These are phyloP conservation scores for Myxozyma neglecta DNA, from an alignment of 805 yeast species.

Conservation along the genomic window DNA sequence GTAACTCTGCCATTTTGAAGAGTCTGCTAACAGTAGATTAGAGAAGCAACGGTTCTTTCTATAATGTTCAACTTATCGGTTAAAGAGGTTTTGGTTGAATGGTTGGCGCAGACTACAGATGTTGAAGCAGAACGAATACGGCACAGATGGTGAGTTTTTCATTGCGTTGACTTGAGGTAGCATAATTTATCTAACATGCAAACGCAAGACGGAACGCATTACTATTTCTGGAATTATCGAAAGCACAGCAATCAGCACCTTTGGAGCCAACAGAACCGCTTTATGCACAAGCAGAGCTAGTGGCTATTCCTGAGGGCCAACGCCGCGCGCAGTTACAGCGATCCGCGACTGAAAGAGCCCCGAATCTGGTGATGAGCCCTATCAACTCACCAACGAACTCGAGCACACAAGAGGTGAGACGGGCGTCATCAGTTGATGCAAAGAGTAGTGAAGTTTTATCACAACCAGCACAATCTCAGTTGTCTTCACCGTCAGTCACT, in stretches of 20 bases:
- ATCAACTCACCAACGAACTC: neutral
- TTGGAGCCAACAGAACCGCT: neutral
- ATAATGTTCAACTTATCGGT: constrained; percentile 15
- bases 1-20: neutral
- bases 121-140: constrained; percentile 10
- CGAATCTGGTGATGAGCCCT: neutral
- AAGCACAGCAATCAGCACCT: constrained; percentile 5
- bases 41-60: constrained; percentile 27
- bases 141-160: constrained; percentile 12
- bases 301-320: neutral
- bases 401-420: neutral
- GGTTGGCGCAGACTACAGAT: constrained; percentile 18
- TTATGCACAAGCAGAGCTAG: neutral
- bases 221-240: constrained; percentile 2
- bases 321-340: neutral
- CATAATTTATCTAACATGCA: neutral
- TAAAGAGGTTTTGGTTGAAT: constrained; percentile 11
- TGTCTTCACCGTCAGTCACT: neutral
- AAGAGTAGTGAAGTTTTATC: neutral
- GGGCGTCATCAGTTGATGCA: neutral
- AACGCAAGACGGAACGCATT: constrained; percentile 14
- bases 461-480: neutral
- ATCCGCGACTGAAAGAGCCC: constrained; percentile 1
- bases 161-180: neutral
- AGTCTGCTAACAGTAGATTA: neutral